Base-by-base conservation (phyloP, 768 basidiomycete genomes). In the Boletales sp. region DNA sequence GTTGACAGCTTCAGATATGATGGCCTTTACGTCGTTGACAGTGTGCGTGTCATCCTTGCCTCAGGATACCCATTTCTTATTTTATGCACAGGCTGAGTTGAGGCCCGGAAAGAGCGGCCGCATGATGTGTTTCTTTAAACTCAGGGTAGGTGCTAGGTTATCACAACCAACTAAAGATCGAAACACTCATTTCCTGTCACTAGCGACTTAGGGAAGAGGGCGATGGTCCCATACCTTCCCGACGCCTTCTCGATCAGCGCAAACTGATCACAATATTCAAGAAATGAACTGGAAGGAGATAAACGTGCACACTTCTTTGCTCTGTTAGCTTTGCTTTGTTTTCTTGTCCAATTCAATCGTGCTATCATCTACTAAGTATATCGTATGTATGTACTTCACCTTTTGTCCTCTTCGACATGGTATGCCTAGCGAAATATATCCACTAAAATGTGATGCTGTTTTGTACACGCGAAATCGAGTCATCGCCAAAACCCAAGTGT, bases 1-100 rank as follows among this genome's bases (percentile, higher is more conserved):
- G n/a, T 37, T 19, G 21, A 15, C 12, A 68, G 69, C 45, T 69
- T 57, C 42, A 59, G 67, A 41, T 69, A 69, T 37, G 67, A 69
- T 25, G 67, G 67, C 5, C 55, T 69, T 12, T 70, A 69, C 36
- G 19, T 60, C 5, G 67, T 69, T 2, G 56, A 59, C 11, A 50
- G 48, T 3, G 67, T 69, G 12, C 25, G 56, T 57, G 9, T 5
- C 14, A 32, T 34, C 2, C 21, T 45, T 46, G 9, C 9, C 4
- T 53, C 34, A 5, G 2, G 3, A 9, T 17, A 15, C n/a, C n/a
- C 10, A 8, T 18, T 39, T 54, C 51, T 57, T 21, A 62, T 34
- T 34, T 17, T 21, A 28, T 41, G 17, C 6, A 8, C 25, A 68
- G 67, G 60, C 60, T 10, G 40, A 33, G 37, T 43, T 48, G 50